phyloP scores from a whole-genome alignment of 495 filamentous ascomycete genomes.

The Talaromyces ruber region DNA sequence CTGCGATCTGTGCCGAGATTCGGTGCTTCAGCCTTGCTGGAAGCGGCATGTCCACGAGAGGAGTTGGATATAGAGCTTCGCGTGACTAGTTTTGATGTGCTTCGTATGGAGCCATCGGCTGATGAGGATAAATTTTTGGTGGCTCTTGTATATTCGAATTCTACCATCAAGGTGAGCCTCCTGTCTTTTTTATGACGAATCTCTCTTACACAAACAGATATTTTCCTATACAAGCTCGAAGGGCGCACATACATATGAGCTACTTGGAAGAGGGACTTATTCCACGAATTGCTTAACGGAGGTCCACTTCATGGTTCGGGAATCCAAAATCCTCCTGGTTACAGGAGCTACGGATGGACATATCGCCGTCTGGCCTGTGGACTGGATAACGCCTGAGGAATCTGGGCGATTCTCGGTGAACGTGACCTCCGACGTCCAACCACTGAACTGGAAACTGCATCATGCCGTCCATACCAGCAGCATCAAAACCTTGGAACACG shows the following conservation, averaged over 20 bases:
- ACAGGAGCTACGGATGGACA: slow-evolving; percentile 58
- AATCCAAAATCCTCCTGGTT: slow-evolving; percentile 28
- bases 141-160: slow-evolving; percentile 69
- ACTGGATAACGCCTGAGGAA: slow-evolving; percentile 29
- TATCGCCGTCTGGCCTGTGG: slow-evolving; percentile 45
- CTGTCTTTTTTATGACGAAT: background rate
- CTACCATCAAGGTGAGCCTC: slow-evolving; percentile 48
- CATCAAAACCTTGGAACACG: slow-evolving; percentile 49
- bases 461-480: slow-evolving; percentile 64
- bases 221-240: slow-evolving; percentile 47
- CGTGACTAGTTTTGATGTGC: slow-evolving; percentile 63
- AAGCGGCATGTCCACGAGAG: slow-evolving; percentile 50
- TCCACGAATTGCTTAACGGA: slow-evolving; percentile 76
- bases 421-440: background rate
- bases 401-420: slow-evolving; percentile 32
- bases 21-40: slow-evolving; percentile 52
- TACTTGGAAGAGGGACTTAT: slow-evolving; percentile 54
- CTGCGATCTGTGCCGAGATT: slow-evolving; percentile 44
- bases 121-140: slow-evolving; percentile 37
- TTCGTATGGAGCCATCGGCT: slow-evolving; percentile 25
- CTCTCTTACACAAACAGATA: slow-evolving; percentile 19
- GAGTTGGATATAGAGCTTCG: slow-evolving; percentile 62
- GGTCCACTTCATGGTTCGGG: slow-evolving; percentile 39
- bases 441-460: slow-evolving; percentile 24
- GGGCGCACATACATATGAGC: slow-evolving; percentile 33